A percentile compares a stretch with the other conserved stretches of the same genome.
These are phyloP conservation scores for Talaromyces verruculosus DNA, from an alignment of 2,329 filamentous ascomycete genomes.

Conservation along the genomic window DNA sequence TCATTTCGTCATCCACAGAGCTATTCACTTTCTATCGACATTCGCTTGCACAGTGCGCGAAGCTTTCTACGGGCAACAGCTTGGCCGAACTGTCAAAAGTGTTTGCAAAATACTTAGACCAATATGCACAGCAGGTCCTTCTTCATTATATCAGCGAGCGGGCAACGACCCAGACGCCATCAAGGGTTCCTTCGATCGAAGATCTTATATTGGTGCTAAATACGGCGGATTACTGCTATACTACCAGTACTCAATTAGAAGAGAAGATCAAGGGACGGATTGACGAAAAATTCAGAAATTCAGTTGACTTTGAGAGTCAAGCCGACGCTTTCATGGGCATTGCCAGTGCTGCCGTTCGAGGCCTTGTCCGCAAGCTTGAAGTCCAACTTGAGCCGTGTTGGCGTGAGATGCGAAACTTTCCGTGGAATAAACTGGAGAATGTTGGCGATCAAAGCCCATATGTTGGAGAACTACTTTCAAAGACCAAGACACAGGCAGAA, in stretches of 20 bases:
- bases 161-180: slow-evolving; percentile 55
- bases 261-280: slow-evolving; percentile 92
- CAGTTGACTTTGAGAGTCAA: slow-evolving; percentile 87
- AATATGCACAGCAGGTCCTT: slow-evolving; percentile 91
- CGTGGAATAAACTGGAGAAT: slow-evolving; percentile 90
- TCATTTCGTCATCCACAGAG: slow-evolving; percentile 91
- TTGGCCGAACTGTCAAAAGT: slow-evolving; percentile 81
- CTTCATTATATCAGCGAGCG: slow-evolving; percentile 68
- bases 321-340: slow-evolving; percentile 95
- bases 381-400: slow-evolving; percentile 79
- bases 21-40: slow-evolving; percentile 96
- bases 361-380: slow-evolving; percentile 81
- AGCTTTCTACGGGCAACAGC: slow-evolving; percentile 86
- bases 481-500: slow-evolving; percentile 67
- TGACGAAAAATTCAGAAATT: slow-evolving; percentile 70
- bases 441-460: slow-evolving; percentile 94
- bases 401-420: slow-evolving; percentile 96
- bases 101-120: slow-evolving; percentile 89
- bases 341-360: slow-evolving; percentile 79
- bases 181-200: slow-evolving; percentile 58
- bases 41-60: slow-evolving; percentile 90
- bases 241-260: slow-evolving; percentile 87
- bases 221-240: slow-evolving; percentile 96
- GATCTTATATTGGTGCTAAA: slow-evolving; percentile 86
- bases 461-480: slow-evolving; percentile 74